Conservation (phyloP, 352 stramenopile species). For the Globisporangium middletonii region DNA sequence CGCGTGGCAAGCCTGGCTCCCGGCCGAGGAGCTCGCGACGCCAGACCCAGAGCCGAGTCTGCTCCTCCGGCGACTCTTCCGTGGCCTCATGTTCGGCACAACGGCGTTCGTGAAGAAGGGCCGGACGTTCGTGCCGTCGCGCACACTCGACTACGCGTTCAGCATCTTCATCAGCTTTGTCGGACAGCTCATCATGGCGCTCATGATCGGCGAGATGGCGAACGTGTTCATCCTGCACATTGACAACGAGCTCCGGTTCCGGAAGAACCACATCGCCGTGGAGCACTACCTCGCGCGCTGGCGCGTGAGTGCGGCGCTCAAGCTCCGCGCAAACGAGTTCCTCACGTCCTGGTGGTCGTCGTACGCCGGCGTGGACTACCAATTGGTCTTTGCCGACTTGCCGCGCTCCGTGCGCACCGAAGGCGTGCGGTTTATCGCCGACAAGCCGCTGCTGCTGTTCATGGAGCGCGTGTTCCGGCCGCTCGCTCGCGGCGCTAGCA, state of each 20-base stretch:
- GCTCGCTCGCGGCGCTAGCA: conserved; percentile 9
- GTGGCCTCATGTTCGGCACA: conserved; percentile 41
- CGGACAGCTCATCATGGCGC: conserved; percentile 60
- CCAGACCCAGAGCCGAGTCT: conserved; percentile 20
- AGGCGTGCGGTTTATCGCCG: conserved; percentile 31
- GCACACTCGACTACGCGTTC: conserved; percentile 40
- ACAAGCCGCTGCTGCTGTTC: conserved; percentile 39
- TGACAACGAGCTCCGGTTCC: conserved; percentile 60
- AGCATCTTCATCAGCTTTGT: conserved; percentile 45
- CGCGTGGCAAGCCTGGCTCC: conserved; percentile 51
- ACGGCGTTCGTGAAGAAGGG: conserved; percentile 61
- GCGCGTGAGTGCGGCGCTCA: conserved; percentile 32
- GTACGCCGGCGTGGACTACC: conserved; percentile 51
- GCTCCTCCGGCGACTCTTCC: conserved; percentile 36
- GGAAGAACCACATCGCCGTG: conserved; percentile 63
- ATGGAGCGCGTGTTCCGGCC: conserved; percentile 36
- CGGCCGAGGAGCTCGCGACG: conserved; percentile 19
- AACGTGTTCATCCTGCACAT: conserved; percentile 57
- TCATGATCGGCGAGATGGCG: conserved; percentile 71
- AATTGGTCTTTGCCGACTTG: conserved; percentile 45
- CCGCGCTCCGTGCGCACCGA: conserved; percentile 44
- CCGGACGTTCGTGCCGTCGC: conserved; percentile 35
- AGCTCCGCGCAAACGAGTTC: conserved; percentile 34
- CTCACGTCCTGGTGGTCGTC: conserved; percentile 55
- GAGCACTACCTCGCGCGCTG: conserved; percentile 37